phyloP scores from a whole-genome alignment of 2,329 filamentous ascomycete genomes.

The Pyricularia grisea region DNA sequence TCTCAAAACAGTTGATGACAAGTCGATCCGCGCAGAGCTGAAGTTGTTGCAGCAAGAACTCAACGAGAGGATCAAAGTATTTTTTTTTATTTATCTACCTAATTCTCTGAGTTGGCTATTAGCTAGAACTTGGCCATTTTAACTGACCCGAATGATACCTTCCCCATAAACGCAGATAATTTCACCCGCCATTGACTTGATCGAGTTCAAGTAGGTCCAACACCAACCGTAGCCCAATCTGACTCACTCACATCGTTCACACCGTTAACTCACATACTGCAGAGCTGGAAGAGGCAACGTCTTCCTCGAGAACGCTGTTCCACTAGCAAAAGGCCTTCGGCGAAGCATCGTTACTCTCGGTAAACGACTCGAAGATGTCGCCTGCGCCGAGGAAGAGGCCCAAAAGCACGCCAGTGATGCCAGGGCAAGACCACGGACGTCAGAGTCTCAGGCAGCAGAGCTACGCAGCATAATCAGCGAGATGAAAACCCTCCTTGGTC shows the following conservation, averaged over 20 bases:
- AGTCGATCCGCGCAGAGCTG: constrained; percentile 58
- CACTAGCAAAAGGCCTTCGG: constrained; percentile 72
- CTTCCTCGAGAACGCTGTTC: constrained; percentile 72
- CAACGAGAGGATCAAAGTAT: constrained; percentile 74
- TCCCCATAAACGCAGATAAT: constrained; percentile 50
- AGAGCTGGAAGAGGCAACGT: constrained; percentile 43
- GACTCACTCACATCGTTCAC: neutral
- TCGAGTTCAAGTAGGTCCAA: constrained; percentile 66
- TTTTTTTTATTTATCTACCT: neutral
- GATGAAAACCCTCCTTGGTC: constrained; percentile 63
- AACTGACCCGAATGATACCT: neutral
- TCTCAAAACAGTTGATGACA: constrained; percentile 67
- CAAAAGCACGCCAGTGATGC: constrained; percentile 20
- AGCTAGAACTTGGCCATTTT: neutral
- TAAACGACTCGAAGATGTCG: constrained; percentile 61
- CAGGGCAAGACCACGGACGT: constrained; percentile 34
- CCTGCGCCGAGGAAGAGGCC: constrained; percentile 48
- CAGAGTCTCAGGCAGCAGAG: constrained; percentile 51
- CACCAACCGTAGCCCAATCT: neutral
- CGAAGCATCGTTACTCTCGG: constrained; percentile 77
- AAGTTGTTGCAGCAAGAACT: constrained; percentile 62
- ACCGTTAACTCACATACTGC: neutral
- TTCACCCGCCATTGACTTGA: constrained; percentile 83
- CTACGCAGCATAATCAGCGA: constrained; percentile 62
- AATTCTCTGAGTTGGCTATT: neutral